These are phyloP conservation scores for Dendrobium huoshanense DNA, from an alignment of 106 monocot species.

Conservation along the genomic window DNA sequence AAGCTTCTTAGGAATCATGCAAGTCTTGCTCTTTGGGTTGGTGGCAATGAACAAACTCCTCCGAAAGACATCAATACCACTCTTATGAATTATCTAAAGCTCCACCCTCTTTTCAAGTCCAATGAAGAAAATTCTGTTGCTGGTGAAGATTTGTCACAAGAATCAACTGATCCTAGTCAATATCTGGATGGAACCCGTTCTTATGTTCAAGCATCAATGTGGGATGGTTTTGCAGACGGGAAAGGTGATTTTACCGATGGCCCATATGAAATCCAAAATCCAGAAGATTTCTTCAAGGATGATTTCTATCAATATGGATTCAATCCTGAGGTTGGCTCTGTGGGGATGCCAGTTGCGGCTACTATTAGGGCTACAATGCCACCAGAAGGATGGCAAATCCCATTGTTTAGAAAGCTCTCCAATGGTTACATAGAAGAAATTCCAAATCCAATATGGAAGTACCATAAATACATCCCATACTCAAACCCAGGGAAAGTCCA, in stretches of 20 bases:
- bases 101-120: conserved; percentile 61
- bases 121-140: background rate
- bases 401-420: conserved; percentile 46
- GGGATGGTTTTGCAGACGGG: conserved; percentile 99
- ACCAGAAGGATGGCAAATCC: conserved; percentile 77
- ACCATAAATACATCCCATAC: conserved; percentile 96
- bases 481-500: conserved; percentile 87
- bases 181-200: conserved; percentile 93
- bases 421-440: conserved; percentile 76
- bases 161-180: conserved; percentile 66
- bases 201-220: conserved; percentile 88
- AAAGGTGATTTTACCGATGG: conserved; percentile 93
- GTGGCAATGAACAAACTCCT: conserved; percentile 92
- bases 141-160: conserved; percentile 18
- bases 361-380: conserved; percentile 98
- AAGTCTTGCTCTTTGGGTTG: conserved; percentile 97
- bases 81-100: conserved; percentile 57
- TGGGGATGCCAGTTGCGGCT: conserved; percentile 87
- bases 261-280: conserved; percentile 91
- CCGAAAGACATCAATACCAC: conserved; percentile 74
- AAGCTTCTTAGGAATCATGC: conserved; percentile 90
- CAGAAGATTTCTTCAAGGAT: conserved; percentile 86
- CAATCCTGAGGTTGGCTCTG: conserved; percentile 93
- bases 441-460: conserved; percentile 93
- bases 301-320: conserved; percentile 80